Percentiles rank a stretch among this genome's conserved stretches.
Evolutionary conservation across 176 grass and related monocot species (phyloP).

Genomic region (Avena insularis): DNA sequence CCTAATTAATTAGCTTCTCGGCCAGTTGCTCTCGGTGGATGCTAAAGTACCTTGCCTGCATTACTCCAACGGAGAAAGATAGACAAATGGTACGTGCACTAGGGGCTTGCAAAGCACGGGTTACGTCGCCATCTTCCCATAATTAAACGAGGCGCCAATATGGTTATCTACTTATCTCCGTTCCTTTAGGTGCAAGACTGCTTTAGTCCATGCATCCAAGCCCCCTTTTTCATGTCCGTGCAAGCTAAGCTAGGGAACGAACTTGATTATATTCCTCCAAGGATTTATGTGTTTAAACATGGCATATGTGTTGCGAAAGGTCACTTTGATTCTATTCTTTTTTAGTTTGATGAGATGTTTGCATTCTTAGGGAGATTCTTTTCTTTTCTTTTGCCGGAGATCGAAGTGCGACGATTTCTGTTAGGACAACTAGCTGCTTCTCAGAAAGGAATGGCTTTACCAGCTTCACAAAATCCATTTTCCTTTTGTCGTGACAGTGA

Average conservation of each 20-base stretch:
- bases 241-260: not conserved
- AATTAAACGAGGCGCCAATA: slow-evolving; percentile 40
- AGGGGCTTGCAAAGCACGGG: not conserved
- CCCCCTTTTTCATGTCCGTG: not conserved
- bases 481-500: not conserved
- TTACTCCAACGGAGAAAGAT: not conserved
- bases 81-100: not conserved
- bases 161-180: not conserved
- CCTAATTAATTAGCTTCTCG: not conserved
- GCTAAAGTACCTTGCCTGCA: not conserved
- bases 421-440: not conserved
- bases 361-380: not conserved
- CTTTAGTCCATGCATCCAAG: not conserved
- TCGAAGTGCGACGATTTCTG: not conserved
- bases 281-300: not conserved
- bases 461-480: not conserved
- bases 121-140: slow-evolving; percentile 32
- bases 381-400: too few relatives aligned
- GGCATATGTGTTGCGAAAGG: not conserved
- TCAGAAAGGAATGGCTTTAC: not conserved
- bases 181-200: not conserved
- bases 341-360: slow-evolving; percentile 5
- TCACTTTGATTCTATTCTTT: not conserved
- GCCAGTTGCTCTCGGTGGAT: slow-evolving; percentile 15
- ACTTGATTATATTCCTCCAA: not conserved